phyloP scores from a whole-genome alignment of 352 stramenopile species.

The Globisporangium barbulae region DNA sequence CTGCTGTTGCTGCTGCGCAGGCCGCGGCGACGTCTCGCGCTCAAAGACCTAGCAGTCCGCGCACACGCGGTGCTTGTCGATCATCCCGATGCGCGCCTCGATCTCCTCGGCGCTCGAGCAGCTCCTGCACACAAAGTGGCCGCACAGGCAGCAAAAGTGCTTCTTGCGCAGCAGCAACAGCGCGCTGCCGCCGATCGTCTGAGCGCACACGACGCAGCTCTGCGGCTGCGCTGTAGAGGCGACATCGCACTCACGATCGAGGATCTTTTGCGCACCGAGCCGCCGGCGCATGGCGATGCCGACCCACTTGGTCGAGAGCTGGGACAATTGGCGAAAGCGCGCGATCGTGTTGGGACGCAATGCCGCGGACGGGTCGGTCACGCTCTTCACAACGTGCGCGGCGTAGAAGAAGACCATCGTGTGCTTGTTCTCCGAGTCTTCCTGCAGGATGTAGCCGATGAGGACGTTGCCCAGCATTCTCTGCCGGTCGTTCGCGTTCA shows the following conservation, averaged over 20 bases:
- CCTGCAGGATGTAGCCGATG: slow-evolving; percentile 21
- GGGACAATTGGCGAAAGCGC: slow-evolving; percentile 13
- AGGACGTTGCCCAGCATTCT: slow-evolving; percentile 10
- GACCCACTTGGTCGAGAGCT: slow-evolving; percentile 14
- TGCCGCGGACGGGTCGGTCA: background rate
- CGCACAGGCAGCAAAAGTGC: slow-evolving; percentile 37
- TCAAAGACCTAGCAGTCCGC: slow-evolving; percentile 38
- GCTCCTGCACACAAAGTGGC: slow-evolving; percentile 29
- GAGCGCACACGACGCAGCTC: slow-evolving; percentile 13
- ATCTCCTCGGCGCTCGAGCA: slow-evolving; percentile 38
- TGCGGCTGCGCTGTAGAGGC: background rate
- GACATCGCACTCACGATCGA: slow-evolving; percentile 9
- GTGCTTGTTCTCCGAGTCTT: slow-evolving; percentile 17
- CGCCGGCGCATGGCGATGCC: slow-evolving; percentile 20
- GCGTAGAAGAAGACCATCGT: slow-evolving; percentile 24
- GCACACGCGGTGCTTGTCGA: slow-evolving; percentile 38
- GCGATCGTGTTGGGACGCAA: slow-evolving; percentile 14
- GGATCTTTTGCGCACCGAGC: slow-evolving; percentile 17
- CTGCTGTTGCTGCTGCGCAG: background rate
- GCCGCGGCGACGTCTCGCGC: background rate
- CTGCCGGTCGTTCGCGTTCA: slow-evolving; percentile 8
- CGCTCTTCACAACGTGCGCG: slow-evolving; percentile 6
- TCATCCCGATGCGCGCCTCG: slow-evolving; percentile 35
- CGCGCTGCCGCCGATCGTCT: slow-evolving; percentile 10
- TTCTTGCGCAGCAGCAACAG: slow-evolving; percentile 16